Conservation (phyloP, 2,329 filamentous ascomycete genomes). For the Verticillium klebahnii region DNA sequence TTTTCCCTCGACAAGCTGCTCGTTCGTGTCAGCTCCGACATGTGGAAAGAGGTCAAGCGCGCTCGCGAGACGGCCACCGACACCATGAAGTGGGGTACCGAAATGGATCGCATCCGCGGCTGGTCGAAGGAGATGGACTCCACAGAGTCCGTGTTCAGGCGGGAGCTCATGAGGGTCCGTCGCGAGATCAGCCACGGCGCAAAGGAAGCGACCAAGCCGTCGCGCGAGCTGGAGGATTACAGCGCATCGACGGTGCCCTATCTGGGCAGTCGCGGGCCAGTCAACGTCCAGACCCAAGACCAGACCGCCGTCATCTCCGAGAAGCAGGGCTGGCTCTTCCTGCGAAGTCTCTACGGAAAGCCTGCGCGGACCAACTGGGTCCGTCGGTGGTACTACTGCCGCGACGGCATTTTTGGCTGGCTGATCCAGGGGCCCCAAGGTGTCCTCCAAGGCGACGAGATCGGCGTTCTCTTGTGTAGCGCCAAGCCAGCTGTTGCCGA, state of each 20-base stretch:
- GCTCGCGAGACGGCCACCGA: constrained; percentile 61
- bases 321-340: constrained; percentile 93
- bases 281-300: constrained; percentile 54
- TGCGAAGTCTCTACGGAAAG: constrained; percentile 78
- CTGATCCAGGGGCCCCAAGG: constrained; percentile 78
- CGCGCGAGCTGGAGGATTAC: constrained; percentile 90
- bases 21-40: constrained; percentile 77
- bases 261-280: constrained; percentile 65
- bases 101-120: constrained; percentile 87
- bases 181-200: constrained; percentile 78
- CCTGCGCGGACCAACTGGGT: constrained; percentile 88
- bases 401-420: constrained; percentile 94
- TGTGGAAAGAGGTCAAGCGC: constrained; percentile 81
- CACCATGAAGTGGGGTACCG: constrained; percentile 64
- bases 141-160: constrained; percentile 76
- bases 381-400: constrained; percentile 91
- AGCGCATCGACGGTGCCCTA: constrained; percentile 85
- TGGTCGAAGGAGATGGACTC: constrained; percentile 95
- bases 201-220: constrained; percentile 68
- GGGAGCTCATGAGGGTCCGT: constrained; percentile 74
- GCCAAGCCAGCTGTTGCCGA: constrained; percentile 87
- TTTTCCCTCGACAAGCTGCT: constrained; percentile 81
- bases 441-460: constrained; percentile 93
- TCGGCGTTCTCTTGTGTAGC: constrained; percentile 89
- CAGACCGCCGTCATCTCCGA: constrained; percentile 54